Evolutionary conservation across 2,329 filamentous ascomycete species (phyloP).

Genomic region (Neonectria magnoliae): DNA sequence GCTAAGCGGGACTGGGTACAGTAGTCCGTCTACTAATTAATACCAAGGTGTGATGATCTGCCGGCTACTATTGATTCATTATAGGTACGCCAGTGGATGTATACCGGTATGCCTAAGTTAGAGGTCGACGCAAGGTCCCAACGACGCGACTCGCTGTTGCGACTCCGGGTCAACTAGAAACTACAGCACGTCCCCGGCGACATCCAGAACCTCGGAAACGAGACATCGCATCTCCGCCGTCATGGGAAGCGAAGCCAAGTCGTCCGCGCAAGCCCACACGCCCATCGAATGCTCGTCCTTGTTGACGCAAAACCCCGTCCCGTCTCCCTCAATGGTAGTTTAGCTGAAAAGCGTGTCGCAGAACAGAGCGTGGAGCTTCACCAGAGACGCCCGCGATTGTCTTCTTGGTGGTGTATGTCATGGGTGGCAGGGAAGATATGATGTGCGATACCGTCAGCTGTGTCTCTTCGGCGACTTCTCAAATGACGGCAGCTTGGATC

Average conservation of each 20-base stretch:
- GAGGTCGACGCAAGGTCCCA: too few relatives aligned
- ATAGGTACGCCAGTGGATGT: too few relatives aligned
- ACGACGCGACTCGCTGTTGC: too few relatives aligned
- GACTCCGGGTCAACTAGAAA: too few relatives aligned
- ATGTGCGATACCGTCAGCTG: background rate
- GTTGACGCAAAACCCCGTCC: background rate
- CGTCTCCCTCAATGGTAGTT: background rate
- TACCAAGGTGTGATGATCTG: too few relatives aligned
- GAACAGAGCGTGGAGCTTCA: background rate
- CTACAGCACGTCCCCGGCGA: too few relatives aligned
- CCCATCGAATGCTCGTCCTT: background rate
- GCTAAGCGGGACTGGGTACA: too few relatives aligned
- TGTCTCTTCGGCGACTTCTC: background rate
- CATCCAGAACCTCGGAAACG: background rate
- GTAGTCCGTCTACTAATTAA: too few relatives aligned
- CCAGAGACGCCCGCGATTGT: background rate
- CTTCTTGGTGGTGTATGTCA: background rate
- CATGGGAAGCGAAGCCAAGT: background rate
- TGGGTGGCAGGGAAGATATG: background rate
- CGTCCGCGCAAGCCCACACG: background rate
- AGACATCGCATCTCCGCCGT: background rate
- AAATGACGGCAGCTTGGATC: background rate
- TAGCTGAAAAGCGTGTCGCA: background rate
- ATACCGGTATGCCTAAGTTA: too few relatives aligned
- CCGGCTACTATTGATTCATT: too few relatives aligned